Percentiles rank a stretch among this genome's conserved stretches.
Evolutionary conservation across 1,284 basidiomycete species (phyloP).

Genomic region (Fomitopsis betulina): DNA sequence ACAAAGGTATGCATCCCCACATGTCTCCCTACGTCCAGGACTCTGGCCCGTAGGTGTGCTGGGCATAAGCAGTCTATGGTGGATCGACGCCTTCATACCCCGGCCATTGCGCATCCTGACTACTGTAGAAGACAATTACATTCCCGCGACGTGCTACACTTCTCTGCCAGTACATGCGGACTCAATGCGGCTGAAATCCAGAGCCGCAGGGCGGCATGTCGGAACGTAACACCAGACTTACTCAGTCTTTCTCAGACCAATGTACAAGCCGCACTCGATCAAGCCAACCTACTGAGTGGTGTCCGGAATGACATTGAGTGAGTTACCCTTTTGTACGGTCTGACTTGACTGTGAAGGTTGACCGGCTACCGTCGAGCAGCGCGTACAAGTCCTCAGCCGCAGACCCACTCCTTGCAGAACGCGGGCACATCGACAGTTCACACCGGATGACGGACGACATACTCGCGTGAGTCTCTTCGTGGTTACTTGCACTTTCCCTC

Average conservation of each 20-base stretch:
- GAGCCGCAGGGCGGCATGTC: too few relatives aligned
- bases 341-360: neutral
- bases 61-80: too few relatives aligned
- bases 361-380: slow-evolving; percentile 31
- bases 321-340: slow-evolving; percentile 11
- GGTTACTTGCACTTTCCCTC: neutral
- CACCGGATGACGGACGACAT: slow-evolving; percentile 95
- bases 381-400: slow-evolving; percentile 88
- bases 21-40: neutral
- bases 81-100: too few relatives aligned
- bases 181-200: too few relatives aligned
- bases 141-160: too few relatives aligned
- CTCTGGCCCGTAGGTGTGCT: neutral
- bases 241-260: slow-evolving; percentile 47
- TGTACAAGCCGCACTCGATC: slow-evolving; percentile 80
- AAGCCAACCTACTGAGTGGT: slow-evolving; percentile 85
- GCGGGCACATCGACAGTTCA: slow-evolving; percentile 86
- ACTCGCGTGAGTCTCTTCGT: slow-evolving; percentile 59
- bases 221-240: neutral
- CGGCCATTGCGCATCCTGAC: neutral
- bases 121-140: too few relatives aligned
- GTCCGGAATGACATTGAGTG: slow-evolving; percentile 95
- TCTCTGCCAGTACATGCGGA: too few relatives aligned
- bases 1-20: slow-evolving; percentile 60
- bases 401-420: slow-evolving; percentile 85